Base-by-base conservation (phyloP, 768 basidiomycete species). In the Calocera viscosa region DNA sequence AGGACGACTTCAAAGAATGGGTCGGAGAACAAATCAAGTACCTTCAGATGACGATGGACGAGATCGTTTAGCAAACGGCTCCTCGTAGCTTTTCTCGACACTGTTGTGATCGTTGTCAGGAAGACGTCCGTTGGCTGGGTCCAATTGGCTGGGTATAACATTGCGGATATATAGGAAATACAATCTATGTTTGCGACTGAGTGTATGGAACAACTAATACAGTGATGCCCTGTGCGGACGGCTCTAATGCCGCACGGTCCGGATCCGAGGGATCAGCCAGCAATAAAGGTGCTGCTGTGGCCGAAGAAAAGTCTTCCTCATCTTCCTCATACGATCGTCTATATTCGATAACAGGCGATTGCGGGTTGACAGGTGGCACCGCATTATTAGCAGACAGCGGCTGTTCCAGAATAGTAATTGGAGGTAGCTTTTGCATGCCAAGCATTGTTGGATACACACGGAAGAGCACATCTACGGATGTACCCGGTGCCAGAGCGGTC, bases 401-500 rank as follows among this genome's bases (percentile, higher is more conserved):
- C 22, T 60, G 53, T 32, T 60, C 53, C 24, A 60, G 19, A 60
- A 60, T 26, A 22, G 53, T 60, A 11, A 60, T 60, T 16, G 53
- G 30, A 28, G 53, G 53, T 16, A 60, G 53, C 53, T 60, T 60
- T 26, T 60, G 53, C 53, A 60, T 60, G 11, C 53, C 53, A 30
- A 33, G 53, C n/a, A 33, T 17, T 22, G 53, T 63, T 10, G 38
- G 65, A 24, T 64, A 39, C 22, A 66, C 41, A 8, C 30, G 65
- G 88, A 89, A 92, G 11, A 76, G 76, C 24, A 91, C 64, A 67
- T 75, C 80, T 70, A 85, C 85, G 74, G 91, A 89, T 30, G 80
- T 78, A 3, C 86, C 86, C 0, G 92, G 88, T 47, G 90, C 78
- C n/a, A 97, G 77, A 49, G 88, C 76, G 1, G 90, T 86, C 10